Evolutionary conservation across 2,329 filamentous ascomycete species (phyloP), one percentile per base, ranked within the genome.

Genomic region (Pleurostoma richardsiae): DNA sequence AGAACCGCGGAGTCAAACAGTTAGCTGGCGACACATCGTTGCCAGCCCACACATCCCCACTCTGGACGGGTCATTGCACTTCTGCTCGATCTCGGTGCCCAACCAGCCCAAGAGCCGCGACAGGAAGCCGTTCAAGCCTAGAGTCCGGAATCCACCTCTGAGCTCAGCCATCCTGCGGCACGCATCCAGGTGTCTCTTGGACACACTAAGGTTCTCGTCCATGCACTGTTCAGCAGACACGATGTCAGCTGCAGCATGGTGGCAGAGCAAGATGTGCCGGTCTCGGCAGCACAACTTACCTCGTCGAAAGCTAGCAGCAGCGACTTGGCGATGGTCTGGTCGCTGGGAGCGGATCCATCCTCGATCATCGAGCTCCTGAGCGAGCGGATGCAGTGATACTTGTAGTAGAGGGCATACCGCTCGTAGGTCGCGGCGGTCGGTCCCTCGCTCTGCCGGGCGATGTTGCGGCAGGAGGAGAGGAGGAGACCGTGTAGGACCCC

Each of bases 51-150:
- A 19, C 19, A 19, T 19, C 19, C 19, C 19, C 19, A 19, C 19
- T 19, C 19, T 19, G 19, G 19, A 19, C 19, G 19, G 19, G 19
- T 19, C 19, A 19, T 19, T 19, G 19, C 19, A 19, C 19, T 19
- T 19, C 19, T 19, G 19, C 19, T 19, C 19, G 19, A 19, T 19
- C 19, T 19, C 19, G 19, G 19, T 19, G 19, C 19, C 19, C 19
- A 36, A 49, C 42, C 45, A 45, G 4, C 11, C 29, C 26, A 47
- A 30, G 4, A 47, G 45, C 10, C 42, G 29, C 4, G 42, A 36
- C 41, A 49, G 30, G 31, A 49, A 49, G 2, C 48, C 48, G n/a
- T 42, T 52, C 54, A 62, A 58, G 48, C 46, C 49, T 6, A 50
- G 19, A 3, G 40, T 45, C 6, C 41, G 26, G 19, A 28, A 4